Evolutionary conservation across 2,329 filamentous ascomycete species (phyloP), one percentile per base, ranked within the genome.

Genomic region (Neophaeococcomyces mojaviensis): DNA sequence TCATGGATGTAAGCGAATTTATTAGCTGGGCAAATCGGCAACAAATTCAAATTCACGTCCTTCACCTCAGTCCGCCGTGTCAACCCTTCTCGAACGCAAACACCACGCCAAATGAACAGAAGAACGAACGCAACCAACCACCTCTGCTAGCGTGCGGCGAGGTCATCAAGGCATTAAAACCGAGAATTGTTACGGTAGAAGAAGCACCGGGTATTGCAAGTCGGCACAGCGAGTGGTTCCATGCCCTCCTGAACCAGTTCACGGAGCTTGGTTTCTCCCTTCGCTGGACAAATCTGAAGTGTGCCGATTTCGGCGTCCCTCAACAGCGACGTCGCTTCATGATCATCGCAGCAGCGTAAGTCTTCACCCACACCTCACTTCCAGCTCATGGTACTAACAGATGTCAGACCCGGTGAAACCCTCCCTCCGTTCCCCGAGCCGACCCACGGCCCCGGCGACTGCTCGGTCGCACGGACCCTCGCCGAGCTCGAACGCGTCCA

Each of bases 41-140:
- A 19, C 0, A 53, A 64, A 0, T 58, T 71, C 7, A 67, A 68
- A 76, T 82, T 0, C 86, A 92, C 54, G 67, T 90, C 1, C 65
- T 86, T 0, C 87, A 94, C 52, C 64, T 88, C 0, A 88, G 83
- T 0, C 86, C 85, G 0, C 86, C 87, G 0, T 94, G 88, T 46
- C 85, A 90, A 54, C 78, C 75, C 2, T 89, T 82, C 60, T 89
- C 85, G 0, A 78, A 79, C 0, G 83, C 81, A 0, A 82, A 94
- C 49, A 89, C 85, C 0, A 60, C 72, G 63, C 0, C 56, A 18
- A 48, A 51, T 38, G 74, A 76, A 0, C 67, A 67, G 5, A 72
- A 80, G 18, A 82, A 88, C 37, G 82, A 85, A 1, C 70, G 65
- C 0, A 92, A 94, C 54, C 79, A 77, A 0, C 78, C 79, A 1